Conservation (phyloP, 169 alveolate genomes). For the Eimeria acervulina region DNA sequence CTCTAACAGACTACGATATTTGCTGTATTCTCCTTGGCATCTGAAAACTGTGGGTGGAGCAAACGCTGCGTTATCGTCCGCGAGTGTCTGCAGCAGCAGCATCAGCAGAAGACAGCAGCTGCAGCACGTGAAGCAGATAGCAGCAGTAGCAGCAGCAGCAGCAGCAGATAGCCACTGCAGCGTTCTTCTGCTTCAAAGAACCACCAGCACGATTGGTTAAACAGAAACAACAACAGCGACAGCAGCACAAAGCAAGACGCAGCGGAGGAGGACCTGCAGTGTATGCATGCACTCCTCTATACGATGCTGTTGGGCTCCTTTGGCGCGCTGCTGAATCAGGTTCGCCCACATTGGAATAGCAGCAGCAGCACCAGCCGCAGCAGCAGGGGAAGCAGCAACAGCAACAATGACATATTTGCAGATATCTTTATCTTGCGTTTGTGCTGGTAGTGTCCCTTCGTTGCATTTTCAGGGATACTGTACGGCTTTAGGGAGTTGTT, state of each 20-base stretch:
- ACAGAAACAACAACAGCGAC: not conserved
- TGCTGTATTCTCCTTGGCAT: no score
- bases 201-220: not conserved
- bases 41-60: no score
- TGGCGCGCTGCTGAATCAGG: not conserved
- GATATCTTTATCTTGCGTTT: not conserved
- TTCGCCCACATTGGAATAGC: not conserved
- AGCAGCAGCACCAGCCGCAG: not conserved
- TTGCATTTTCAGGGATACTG: no score
- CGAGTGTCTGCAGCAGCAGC: not conserved
- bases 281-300: not conserved
- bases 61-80: not conserved
- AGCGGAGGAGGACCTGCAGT: conserved; percentile 1
- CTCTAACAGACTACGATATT: no score
- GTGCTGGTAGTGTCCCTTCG: not conserved
- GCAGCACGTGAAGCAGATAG: not conserved
- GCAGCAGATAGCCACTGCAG: not conserved
- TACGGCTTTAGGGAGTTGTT: not conserved
- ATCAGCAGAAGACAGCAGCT: no score
- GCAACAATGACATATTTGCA: not conserved
- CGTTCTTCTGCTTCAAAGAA: no score
- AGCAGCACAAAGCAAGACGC: not conserved
- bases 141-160: no score
- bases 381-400: not conserved
- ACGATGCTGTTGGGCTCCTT: conserved; percentile 50